A percentile compares a stretch with the other conserved stretches of the same genome.
phyloP scores from a whole-genome alignment of 164 flowering plant genomes.

The Stephania japonica region DNA sequence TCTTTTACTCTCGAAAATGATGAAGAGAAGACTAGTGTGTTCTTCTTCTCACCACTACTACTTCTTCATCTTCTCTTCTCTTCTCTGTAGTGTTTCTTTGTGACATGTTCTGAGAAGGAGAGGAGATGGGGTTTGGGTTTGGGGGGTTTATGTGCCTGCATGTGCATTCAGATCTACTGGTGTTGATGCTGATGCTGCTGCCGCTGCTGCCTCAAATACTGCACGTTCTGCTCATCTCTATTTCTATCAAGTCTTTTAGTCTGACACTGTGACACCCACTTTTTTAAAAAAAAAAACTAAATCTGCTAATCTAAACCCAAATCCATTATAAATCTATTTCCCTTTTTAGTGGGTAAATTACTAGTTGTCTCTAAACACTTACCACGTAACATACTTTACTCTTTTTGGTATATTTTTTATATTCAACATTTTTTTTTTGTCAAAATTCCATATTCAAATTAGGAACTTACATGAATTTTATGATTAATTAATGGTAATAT shows the following conservation, averaged over 20 bases:
- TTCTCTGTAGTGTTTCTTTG: background rate
- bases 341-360: no score
- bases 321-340: no score
- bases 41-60: background rate
- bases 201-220: background rate
- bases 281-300: background rate
- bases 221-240: constrained; percentile 7
- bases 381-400: no score
- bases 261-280: background rate
- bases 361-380: no score
- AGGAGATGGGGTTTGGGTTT: constrained; percentile 2
- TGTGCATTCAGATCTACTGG: constrained; percentile 14
- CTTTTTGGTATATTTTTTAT: no score
- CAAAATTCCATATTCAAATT: no score
- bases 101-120: background rate
- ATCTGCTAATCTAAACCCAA: background rate
- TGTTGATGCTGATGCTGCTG: no score
- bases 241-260: background rate
- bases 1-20: background rate
- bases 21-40: background rate
- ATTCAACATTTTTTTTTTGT: no score
- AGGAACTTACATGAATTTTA: no score
- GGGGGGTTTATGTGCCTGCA: background rate
- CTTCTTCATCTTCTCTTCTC: background rate
- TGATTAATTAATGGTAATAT: no score